Evolutionary conservation across 148 eudicot genomes (phyloP).

Genomic region (Camellia sinensis): DNA sequence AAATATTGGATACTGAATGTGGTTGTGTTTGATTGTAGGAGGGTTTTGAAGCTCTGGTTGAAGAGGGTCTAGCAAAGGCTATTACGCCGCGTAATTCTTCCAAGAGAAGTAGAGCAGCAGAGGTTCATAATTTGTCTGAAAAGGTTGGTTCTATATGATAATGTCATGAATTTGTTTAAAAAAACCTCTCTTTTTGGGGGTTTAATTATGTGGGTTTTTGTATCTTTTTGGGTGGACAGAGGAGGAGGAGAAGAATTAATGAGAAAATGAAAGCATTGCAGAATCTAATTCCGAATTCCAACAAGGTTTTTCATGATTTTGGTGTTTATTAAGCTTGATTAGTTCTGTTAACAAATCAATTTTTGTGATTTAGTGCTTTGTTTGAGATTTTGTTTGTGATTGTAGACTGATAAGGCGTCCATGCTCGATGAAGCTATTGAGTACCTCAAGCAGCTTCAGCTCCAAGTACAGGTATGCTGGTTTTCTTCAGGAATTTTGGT

Average conservation of each 20-base stretch:
- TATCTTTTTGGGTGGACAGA: constrained; percentile 34
- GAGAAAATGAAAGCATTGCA: constrained; percentile 98
- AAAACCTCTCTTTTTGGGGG: neutral
- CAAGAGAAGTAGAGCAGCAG: constrained; percentile 83
- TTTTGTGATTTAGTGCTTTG: neutral
- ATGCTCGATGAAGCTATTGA: constrained; percentile 98
- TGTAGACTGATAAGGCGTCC: constrained; percentile 90
- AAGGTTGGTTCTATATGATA: constrained; percentile 46
- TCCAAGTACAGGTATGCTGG: constrained; percentile 75
- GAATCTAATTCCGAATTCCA: constrained; percentile 83
- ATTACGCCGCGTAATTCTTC: constrained; percentile 41
- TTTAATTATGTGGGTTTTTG: neutral
- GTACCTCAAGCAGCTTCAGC: constrained; percentile 92
- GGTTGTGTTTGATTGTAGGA: constrained; percentile 31
- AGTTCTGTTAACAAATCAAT: neutral
- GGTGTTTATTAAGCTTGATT: neutral
- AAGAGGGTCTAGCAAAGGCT: constrained; percentile 34
- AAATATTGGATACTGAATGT: neutral
- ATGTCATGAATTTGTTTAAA: neutral
- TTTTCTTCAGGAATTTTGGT: neutral
- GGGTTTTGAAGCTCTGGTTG: constrained; percentile 47
- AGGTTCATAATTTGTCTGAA: constrained; percentile 89
- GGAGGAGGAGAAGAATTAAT: constrained; percentile 87
- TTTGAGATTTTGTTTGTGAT: constrained; percentile 11
- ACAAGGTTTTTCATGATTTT: constrained; percentile 50